Base-by-base conservation (phyloP, 2,329 filamentous ascomycete species). In the Verticillium isaacii region DNA sequence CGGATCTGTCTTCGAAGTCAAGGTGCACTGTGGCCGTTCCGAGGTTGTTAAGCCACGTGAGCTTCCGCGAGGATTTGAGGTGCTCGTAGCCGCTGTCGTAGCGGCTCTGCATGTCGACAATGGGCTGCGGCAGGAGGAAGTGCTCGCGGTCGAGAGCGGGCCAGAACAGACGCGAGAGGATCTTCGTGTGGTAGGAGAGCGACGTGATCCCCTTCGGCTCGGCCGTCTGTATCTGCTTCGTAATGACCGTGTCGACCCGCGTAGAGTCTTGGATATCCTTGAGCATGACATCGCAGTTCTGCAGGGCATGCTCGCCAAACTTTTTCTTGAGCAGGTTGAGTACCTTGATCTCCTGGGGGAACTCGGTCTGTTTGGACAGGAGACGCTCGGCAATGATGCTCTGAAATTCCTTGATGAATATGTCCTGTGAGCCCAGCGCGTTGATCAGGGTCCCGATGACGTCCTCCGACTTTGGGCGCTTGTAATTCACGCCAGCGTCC, bases 281-380 rank as follows among this genome's bases (percentile, higher is more conserved):
- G 62, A 99, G 85, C 95, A 99, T 99, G 69, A 99, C 95, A 72
- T 99, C 94, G 74, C 93, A 97, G 57, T 91, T 91, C 72, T 98
- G 95, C 56, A 99, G 79, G 17, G 92, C 88, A 32, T 85, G 83
- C 66, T 97, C 92, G 29, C 94, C 94, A 61, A 97, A 93, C 9
- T 93, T 88, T 64, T 91, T 84, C 77, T 97, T 97, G 63, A 99
- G 83, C 11, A 98, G 83, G 62, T 94, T 88, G 6, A 98, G 82
- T 5, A 97, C 90, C 61, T 90, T 89, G 60, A 91, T 85, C 74
- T 90, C 95, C 73, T 92, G 92, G 63, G 90, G 84, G 68, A 93
- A 96, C 29, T 85, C 81, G 19, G 84, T 80, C 64, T 89, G 88
- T 56, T 85, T 86, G 62, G 81, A 85, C 6, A 90, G 76, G 3